Percentiles rank a stretch among this genome's conserved stretches.
These are phyloP conservation scores for Trichoderma atrobrunneum DNA, from an alignment of 2,329 filamentous ascomycete species.

Conservation along the genomic window DNA sequence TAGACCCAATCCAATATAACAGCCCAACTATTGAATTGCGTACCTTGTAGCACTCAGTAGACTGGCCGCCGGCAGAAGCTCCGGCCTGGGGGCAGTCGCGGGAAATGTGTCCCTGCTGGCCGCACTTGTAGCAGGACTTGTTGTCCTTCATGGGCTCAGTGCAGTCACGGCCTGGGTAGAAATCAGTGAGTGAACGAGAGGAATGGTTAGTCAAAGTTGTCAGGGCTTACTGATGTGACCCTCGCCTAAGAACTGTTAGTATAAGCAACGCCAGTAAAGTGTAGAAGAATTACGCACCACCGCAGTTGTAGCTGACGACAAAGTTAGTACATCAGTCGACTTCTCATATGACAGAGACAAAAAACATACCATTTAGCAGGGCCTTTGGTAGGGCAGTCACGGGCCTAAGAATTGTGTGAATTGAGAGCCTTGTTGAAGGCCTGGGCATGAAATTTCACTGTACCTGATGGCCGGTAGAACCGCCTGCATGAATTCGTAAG, in stretches of 20 bases:
- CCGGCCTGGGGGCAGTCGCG: slow-evolving; percentile 71
- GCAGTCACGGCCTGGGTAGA: slow-evolving; percentile 78
- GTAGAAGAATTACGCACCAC: slow-evolving; percentile 52
- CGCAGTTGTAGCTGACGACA: slow-evolving; percentile 73
- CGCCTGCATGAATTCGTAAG: slow-evolving; percentile 51
- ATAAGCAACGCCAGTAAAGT: slow-evolving; percentile 1
- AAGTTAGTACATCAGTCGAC: slow-evolving; percentile 23
- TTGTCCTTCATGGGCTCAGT: slow-evolving; percentile 83
- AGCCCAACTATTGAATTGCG: not conserved
- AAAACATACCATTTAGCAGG: slow-evolving; percentile 72
- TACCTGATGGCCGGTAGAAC: slow-evolving; percentile 74
- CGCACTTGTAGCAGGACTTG: slow-evolving; percentile 75
- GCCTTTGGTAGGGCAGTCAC: slow-evolving; percentile 82
- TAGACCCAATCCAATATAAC: not conserved
- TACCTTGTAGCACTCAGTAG: slow-evolving; percentile 86
- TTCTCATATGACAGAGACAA: not conserved
- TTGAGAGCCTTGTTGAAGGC: not conserved
- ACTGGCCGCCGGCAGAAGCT: slow-evolving; percentile 39
- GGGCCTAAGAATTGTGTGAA: slow-evolving; percentile 54
- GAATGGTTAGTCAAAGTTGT: not conserved
- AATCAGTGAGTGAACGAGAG: not conserved
- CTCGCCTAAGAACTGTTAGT: slow-evolving; percentile 44
- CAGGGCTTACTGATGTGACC: slow-evolving; percentile 72
- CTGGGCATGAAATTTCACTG: slow-evolving; percentile 30
- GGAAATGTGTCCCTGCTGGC: slow-evolving; percentile 83